Evolutionary conservation across 495 filamentous ascomycete species (phyloP).

Genomic region (Apodospora peruviana): DNA sequence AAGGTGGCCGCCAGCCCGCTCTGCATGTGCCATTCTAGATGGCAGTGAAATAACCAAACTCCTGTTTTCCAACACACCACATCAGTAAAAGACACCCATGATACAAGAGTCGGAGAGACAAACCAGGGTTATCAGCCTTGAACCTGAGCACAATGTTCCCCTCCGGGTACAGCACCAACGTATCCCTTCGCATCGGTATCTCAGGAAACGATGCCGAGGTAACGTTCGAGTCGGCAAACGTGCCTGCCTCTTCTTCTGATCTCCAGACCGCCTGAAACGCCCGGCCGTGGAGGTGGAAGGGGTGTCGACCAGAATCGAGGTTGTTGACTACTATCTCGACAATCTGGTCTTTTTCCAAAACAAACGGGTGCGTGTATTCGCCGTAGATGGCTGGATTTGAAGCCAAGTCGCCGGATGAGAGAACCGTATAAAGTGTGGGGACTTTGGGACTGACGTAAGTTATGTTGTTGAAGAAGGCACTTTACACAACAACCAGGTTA

Average conservation of each 20-base stretch:
- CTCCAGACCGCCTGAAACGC: conserved; percentile 60
- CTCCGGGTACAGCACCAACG: conserved; percentile 47
- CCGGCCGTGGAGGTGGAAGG: conserved; percentile 88
- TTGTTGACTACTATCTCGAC: conserved; percentile 83
- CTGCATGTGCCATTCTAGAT: conserved; percentile 65
- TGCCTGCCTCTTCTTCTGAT: conserved; percentile 37
- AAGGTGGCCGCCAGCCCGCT: conserved; percentile 65
- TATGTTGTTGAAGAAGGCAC: conserved; percentile 74
- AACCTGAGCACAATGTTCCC: conserved; percentile 64
- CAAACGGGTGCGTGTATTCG: conserved; percentile 59
- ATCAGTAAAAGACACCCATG: not conserved
- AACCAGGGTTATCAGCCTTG: conserved; percentile 61
- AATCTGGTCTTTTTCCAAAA: conserved; percentile 61
- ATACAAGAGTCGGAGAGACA: conserved; percentile 36
- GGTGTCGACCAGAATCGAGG: conserved; percentile 63
- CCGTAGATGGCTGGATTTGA: conserved; percentile 68
- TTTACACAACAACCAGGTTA: not conserved
- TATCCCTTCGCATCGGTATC: conserved; percentile 52
- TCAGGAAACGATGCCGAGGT: conserved; percentile 33
- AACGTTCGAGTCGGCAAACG: conserved; percentile 37
- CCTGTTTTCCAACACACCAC: conserved; percentile 23
- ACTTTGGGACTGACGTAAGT: conserved; percentile 71
- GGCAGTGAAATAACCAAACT: conserved; percentile 71
- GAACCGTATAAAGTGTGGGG: conserved; percentile 70
- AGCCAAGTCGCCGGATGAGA: conserved; percentile 58